Evolutionary conservation across 768 basidiomycete species (phyloP).

Genomic region (Phallus indusiatus): DNA sequence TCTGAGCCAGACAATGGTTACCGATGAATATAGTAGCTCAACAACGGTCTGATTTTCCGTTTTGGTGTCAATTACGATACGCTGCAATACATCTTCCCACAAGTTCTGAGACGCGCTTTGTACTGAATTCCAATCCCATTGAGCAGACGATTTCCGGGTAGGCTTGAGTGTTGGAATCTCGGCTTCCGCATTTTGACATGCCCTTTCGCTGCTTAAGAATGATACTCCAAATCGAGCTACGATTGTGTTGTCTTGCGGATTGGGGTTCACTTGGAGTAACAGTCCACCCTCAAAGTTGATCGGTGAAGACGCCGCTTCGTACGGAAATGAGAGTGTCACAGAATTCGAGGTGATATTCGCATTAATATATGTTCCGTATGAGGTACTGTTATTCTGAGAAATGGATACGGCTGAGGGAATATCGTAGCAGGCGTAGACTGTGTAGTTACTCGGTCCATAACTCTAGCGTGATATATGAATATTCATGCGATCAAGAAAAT

Average conservation of each 20-base stretch:
- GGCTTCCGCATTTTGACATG: conserved; percentile 18
- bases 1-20: conserved; percentile 11
- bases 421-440: conserved; percentile 40
- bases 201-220: conserved; percentile 16
- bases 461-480: conserved; percentile 22
- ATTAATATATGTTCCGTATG: conserved; percentile 32
- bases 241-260: conserved; percentile 14
- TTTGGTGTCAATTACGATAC: conserved; percentile 25
- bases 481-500: neutral
- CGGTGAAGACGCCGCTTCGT: conserved; percentile 26
- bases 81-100: conserved; percentile 36
- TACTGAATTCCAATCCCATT: conserved; percentile 36
- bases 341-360: conserved; percentile 24
- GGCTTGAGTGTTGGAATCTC: conserved; percentile 11
- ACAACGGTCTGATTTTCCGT: conserved; percentile 34
- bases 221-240: conserved; percentile 21
- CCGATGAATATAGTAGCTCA: conserved; percentile 39
- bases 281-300: conserved; percentile 32
- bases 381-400: conserved; percentile 15
- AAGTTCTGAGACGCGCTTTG: conserved; percentile 26
- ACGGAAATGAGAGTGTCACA: conserved; percentile 29
- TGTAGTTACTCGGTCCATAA: conserved; percentile 41
- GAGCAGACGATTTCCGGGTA: neutral
- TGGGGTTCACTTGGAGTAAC: conserved; percentile 30
- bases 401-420: conserved; percentile 23